Evolutionary conservation across 169 alveolate genomes (phyloP).

Genomic region (Eimeria praecox): DNA sequence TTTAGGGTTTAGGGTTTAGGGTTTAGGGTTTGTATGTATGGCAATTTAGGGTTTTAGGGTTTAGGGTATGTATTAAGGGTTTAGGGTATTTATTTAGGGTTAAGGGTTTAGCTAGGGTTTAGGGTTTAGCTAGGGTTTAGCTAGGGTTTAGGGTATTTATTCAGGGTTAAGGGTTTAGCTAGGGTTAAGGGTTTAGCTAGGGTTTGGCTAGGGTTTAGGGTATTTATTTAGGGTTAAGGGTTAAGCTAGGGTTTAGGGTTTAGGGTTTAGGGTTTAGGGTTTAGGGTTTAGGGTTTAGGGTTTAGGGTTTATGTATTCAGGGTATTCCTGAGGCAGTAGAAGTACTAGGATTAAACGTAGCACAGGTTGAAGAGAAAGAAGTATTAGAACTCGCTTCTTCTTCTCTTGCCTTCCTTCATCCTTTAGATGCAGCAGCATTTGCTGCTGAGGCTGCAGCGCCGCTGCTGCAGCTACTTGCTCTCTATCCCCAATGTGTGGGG

Average conservation of each 20-base stretch:
- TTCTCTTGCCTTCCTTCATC: slow-evolving; percentile 72
- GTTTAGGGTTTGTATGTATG: slow-evolving; percentile 1
- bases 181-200: not conserved
- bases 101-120: not conserved
- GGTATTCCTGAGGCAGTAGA: slow-evolving; percentile 63
- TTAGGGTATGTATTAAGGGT: not conserved
- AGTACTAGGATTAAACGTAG: slow-evolving; percentile 52
- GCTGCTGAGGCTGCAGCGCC: slow-evolving; percentile 4
- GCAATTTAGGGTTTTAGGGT: too few species aligned
- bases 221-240: not conserved
- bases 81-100: slow-evolving; percentile 23
- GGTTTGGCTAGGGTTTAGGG: not conserved
- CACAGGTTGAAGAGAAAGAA: slow-evolving; percentile 78
- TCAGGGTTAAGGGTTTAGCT: slow-evolving; percentile 5
- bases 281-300: slow-evolving; percentile 50
- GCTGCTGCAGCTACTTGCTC: slow-evolving; percentile 42
- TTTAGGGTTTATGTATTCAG: slow-evolving; percentile 27
- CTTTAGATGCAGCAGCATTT: slow-evolving; percentile 1
- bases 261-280: slow-evolving; percentile 44
- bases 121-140: slow-evolving; percentile 11
- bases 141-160: not conserved
- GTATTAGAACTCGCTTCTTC: slow-evolving; percentile 64
- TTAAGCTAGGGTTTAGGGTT: not conserved
- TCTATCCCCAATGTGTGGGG: slow-evolving; percentile 56
- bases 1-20: slow-evolving; percentile 24